Percentiles rank a stretch among this genome's conserved stretches.
Evolutionary conservation across 495 filamentous ascomycete genomes (phyloP).

Genomic region (Neurospora sp.): DNA sequence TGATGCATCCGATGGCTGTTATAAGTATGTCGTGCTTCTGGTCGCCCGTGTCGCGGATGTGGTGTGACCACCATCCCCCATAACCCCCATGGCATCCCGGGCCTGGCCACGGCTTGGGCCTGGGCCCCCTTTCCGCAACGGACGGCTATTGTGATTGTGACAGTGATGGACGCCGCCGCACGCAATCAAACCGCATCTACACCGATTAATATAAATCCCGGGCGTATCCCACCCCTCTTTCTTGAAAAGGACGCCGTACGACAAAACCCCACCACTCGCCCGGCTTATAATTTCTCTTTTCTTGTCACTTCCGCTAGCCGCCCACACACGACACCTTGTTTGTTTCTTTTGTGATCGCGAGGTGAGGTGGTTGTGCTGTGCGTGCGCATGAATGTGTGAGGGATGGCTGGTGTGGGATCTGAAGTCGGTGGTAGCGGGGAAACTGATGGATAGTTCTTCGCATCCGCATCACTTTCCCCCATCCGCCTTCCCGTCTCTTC

Average conservation of each 20-base stretch:
- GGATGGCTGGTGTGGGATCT: background rate
- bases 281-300: background rate
- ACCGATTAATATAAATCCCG: background rate
- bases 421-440: background rate
- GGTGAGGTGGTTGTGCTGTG: background rate
- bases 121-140: background rate
- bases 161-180: background rate
- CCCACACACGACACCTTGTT: background rate
- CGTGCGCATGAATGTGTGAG: background rate
- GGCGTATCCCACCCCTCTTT: background rate
- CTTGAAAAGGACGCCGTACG: background rate
- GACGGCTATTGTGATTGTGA: background rate
- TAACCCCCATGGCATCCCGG: background rate
- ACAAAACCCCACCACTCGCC: background rate
- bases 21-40: background rate
- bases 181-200: background rate
- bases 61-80: background rate
- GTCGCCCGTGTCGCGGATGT: background rate
- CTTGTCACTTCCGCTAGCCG: background rate
- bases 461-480: background rate
- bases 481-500: background rate
- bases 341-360: background rate
- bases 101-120: background rate
- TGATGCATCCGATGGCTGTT: background rate
- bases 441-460: background rate